Conservation (phyloP, 495 filamentous ascomycete genomes). For the Daldinia loculata region DNA sequence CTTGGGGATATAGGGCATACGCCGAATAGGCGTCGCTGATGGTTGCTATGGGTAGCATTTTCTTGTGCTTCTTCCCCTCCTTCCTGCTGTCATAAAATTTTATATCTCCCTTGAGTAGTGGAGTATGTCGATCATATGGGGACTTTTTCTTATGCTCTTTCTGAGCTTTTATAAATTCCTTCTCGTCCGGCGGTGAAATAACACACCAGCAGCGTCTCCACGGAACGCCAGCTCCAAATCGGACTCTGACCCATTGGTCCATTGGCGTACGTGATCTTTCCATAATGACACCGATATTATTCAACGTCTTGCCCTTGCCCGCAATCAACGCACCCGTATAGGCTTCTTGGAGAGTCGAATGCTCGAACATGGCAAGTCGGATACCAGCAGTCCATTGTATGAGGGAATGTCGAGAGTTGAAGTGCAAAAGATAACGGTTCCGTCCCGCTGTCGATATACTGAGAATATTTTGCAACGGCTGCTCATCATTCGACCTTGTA, state of each 20-base stretch:
- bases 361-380: conserved; percentile 92
- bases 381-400: conserved; percentile 97
- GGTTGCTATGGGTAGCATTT: conserved; percentile 86
- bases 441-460: conserved; percentile 94
- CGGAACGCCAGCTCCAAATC: conserved; percentile 95
- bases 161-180: conserved; percentile 82
- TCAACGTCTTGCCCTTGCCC: conserved; percentile 87
- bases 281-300: conserved; percentile 87
- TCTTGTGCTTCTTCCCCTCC: conserved; percentile 86
- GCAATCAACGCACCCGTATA: conserved; percentile 97
- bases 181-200: conserved; percentile 89
- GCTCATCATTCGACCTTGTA: conserved; percentile 75
- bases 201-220: conserved; percentile 98
- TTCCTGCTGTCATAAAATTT: conserved; percentile 87
- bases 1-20: conserved; percentile 95
- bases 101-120: conserved; percentile 81
- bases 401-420: conserved; percentile 91
- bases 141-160: conserved; percentile 87
- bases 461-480: conserved; percentile 89
- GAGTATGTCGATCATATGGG: conserved; percentile 75
- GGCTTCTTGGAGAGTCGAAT: conserved; percentile 90
- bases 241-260: conserved; percentile 94
- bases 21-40: conserved; percentile 90
- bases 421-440: conserved; percentile 95
- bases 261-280: conserved; percentile 76